These are phyloP conservation scores for Neurospora intermedia DNA, from an alignment of 495 filamentous ascomycete genomes.

Conservation along the genomic window DNA sequence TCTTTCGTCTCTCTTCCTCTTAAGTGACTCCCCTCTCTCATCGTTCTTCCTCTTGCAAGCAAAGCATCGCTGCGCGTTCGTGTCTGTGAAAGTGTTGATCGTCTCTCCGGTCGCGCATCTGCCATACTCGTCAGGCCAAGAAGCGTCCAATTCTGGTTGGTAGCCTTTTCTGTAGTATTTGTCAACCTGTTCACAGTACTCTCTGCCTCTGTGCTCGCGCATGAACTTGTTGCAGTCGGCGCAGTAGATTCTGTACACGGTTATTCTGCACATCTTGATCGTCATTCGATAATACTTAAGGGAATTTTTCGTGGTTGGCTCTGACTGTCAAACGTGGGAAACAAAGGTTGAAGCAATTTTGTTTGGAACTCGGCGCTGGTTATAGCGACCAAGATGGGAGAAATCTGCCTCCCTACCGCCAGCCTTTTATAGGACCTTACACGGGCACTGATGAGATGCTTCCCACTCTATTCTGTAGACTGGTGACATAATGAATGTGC, in stretches of 20 bases:
- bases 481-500: background rate
- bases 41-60: background rate
- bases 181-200: background rate
- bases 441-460: background rate
- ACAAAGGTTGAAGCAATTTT: background rate
- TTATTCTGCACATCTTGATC: background rate
- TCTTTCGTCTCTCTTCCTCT: background rate
- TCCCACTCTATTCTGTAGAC: background rate
- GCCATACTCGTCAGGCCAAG: background rate
- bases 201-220: background rate
- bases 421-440: background rate
- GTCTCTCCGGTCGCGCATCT: background rate
- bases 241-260: background rate
- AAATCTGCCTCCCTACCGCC: background rate
- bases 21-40: background rate
- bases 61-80: background rate
- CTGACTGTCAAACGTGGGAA: background rate
- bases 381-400: background rate
- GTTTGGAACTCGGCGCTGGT: background rate
- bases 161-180: background rate
- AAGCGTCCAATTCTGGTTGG: background rate
- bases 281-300: background rate
- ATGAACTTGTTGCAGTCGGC: background rate
- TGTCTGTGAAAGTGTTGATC: background rate
- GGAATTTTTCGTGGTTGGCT: background rate